Conservation (phyloP, 192 early-diverging fungal species). For the Coemansia sp. region DNA sequence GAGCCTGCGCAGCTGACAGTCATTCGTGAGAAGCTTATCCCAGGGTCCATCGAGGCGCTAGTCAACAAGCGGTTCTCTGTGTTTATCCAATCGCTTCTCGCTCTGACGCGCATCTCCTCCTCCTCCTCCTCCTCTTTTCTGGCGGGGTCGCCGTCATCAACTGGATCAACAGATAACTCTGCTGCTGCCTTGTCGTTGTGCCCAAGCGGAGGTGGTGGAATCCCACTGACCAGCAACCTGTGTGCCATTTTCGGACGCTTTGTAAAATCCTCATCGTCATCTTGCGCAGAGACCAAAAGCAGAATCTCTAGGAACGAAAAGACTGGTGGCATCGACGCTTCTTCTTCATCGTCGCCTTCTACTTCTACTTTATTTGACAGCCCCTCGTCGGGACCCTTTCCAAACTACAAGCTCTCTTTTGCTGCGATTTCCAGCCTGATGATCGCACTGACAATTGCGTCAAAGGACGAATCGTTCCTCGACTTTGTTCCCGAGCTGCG, state of each 20-base stretch:
- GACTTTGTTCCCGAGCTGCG: conserved; percentile 18
- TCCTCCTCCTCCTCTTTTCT: background rate
- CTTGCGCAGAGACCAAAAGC: background rate
- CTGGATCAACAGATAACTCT: background rate
- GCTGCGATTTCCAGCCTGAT: conserved; percentile 40
- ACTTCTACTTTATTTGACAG: too few relatives aligned
- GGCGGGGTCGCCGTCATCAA: background rate
- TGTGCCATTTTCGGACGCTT: conserved; percentile 33
- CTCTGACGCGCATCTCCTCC: background rate
- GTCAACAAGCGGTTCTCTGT: conserved; percentile 26
- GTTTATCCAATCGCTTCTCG: conserved; percentile 16
- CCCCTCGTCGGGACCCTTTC: background rate
- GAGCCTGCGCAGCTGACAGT: conserved; percentile 10
- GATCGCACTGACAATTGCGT: conserved; percentile 15
- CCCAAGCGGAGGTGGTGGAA: conserved; percentile 9
- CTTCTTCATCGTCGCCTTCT: background rate
- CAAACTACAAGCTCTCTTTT: conserved; percentile 29
- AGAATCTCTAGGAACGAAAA: background rate
- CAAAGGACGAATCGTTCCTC: conserved; percentile 41
- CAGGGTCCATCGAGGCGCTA: conserved; percentile 29
- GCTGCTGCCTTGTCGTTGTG: background rate
- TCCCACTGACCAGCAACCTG: conserved; percentile 42
- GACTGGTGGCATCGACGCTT: background rate
- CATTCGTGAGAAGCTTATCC: conserved; percentile 29
- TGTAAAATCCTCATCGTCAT: conserved; percentile 5